Evolutionary conservation across 352 stramenopile genomes (phyloP).

Genomic region (Pythium coloratum): DNA sequence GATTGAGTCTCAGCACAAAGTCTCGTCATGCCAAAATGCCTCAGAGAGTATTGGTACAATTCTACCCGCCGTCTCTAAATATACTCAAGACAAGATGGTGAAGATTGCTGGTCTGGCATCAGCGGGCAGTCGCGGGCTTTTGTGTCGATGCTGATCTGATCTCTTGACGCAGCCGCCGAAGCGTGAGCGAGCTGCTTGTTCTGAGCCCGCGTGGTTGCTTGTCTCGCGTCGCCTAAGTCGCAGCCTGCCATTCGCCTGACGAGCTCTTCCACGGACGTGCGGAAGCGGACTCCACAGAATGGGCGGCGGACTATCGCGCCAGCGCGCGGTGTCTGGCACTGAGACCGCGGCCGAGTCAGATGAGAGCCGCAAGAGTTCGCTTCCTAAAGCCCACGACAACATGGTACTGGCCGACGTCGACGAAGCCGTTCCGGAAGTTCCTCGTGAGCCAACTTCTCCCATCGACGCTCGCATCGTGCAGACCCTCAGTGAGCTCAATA

Average conservation of each 20-base stretch:
- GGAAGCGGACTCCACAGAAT: too few species aligned
- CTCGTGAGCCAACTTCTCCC: conserved; percentile 24
- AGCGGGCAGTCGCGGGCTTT: neutral
- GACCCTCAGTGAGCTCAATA: conserved; percentile 63
- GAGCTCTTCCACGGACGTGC: too few species aligned
- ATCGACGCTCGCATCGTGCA: conserved; percentile 71
- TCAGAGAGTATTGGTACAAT: too few species aligned
- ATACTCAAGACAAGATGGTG: neutral
- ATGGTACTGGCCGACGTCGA: neutral
- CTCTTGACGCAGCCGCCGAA: neutral
- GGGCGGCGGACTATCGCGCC: neutral
- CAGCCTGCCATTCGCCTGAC: too few species aligned
- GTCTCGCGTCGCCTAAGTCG: neutral
- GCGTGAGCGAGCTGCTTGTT: neutral
- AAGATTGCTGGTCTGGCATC: neutral
- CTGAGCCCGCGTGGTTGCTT: neutral
- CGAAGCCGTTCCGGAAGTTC: neutral
- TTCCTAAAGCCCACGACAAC: neutral
- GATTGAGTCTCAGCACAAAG: too few species aligned
- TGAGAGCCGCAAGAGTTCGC: neutral
- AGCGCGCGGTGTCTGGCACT: neutral
- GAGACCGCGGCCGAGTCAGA: neutral
- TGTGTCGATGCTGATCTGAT: neutral
- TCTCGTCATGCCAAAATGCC: too few species aligned
- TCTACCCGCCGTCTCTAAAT: neutral